phyloP scores from a whole-genome alignment of 306 rosid genomes.

The Hippophae tibetana region DNA sequence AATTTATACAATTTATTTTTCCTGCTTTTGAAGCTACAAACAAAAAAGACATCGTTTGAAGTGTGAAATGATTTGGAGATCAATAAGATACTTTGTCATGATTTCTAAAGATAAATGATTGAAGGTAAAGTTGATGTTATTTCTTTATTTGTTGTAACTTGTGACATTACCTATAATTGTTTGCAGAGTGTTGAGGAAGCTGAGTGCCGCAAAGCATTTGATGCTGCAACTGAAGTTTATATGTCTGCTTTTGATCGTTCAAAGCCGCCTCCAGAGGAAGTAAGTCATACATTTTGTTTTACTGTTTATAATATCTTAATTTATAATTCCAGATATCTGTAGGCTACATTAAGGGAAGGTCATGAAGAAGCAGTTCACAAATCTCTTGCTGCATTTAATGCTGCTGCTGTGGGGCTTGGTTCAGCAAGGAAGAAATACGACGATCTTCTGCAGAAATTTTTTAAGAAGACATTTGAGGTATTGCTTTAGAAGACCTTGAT shows the following conservation, averaged over 20 bases:
- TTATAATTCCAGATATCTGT: slow-evolving; percentile 25
- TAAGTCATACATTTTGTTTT: slow-evolving; percentile 33
- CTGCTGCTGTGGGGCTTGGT: slow-evolving; percentile 80
- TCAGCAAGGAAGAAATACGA: slow-evolving; percentile 76
- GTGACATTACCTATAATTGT: slow-evolving; percentile 6
- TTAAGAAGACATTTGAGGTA: slow-evolving; percentile 84
- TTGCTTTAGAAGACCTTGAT: background rate
- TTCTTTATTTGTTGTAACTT: background rate
- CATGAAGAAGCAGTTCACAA: slow-evolving; percentile 81
- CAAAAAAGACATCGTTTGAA: too few species aligned
- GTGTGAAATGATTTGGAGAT: too few species aligned
- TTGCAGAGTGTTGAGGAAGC: slow-evolving; percentile 88
- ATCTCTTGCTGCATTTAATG: slow-evolving; percentile 64
- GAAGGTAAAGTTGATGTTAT: background rate
- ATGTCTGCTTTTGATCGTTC: slow-evolving; percentile 70
- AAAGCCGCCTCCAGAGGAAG: slow-evolving; percentile 78
- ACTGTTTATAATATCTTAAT: slow-evolving; percentile 5
- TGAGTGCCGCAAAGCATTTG: slow-evolving; percentile 81
- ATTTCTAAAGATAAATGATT: background rate
- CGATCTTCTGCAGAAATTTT: slow-evolving; percentile 54
- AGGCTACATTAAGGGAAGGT: slow-evolving; percentile 82
- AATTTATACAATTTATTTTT: too few species aligned
- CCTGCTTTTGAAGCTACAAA: too few species aligned
- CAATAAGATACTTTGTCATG: background rate
- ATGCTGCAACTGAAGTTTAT: slow-evolving; percentile 62